Evolutionary conservation across 352 stramenopile genomes (phyloP).

Genomic region (Phytopythium boreale): DNA sequence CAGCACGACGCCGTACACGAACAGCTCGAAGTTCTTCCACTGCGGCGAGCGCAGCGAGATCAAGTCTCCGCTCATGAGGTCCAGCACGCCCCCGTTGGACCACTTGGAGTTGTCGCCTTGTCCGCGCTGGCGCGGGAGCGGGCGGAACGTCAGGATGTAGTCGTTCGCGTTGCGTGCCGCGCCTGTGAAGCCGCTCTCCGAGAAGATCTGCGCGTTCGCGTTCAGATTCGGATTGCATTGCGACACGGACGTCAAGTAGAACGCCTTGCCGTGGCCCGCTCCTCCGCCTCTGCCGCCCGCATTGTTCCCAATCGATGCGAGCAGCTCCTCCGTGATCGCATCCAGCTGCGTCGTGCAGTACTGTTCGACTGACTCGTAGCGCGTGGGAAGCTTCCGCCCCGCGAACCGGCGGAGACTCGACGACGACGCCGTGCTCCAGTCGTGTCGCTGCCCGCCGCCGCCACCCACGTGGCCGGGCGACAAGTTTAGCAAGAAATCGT

Average conservation of each 20-base stretch:
- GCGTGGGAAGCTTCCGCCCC: slow-evolving; percentile 32
- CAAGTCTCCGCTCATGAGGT: slow-evolving; percentile 65
- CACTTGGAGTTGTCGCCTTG: slow-evolving; percentile 9
- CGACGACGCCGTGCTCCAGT: slow-evolving; percentile 14
- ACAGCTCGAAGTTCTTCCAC: slow-evolving; percentile 58
- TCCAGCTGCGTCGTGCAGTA: slow-evolving; percentile 60
- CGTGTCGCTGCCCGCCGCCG: slow-evolving; percentile 20
- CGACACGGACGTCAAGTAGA: slow-evolving; percentile 60
- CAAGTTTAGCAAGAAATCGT: slow-evolving; percentile 68
- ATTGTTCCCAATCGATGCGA: slow-evolving; percentile 52
- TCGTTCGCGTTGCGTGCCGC: slow-evolving; percentile 36
- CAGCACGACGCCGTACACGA: slow-evolving; percentile 61
- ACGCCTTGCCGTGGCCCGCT: slow-evolving; percentile 11
- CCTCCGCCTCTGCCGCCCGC: slow-evolving; percentile 29
- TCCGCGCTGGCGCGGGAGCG: background rate
- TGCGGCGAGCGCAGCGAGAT: slow-evolving; percentile 52
- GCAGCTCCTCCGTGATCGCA: slow-evolving; percentile 67
- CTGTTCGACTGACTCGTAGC: slow-evolving; percentile 43
- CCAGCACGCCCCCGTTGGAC: slow-evolving; percentile 13
- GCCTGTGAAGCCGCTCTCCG: slow-evolving; percentile 67
- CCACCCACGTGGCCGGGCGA: slow-evolving; percentile 39
- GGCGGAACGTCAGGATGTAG: slow-evolving; percentile 62
- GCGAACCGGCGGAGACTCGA: slow-evolving; percentile 29
- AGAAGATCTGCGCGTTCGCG: slow-evolving; percentile 52
- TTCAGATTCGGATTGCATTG: slow-evolving; percentile 30